A percentile compares a stretch with the other conserved stretches of the same genome.
Evolutionary conservation across 129 eudicot species (phyloP).

Genomic region (carrot (Daucus carota)): DNA sequence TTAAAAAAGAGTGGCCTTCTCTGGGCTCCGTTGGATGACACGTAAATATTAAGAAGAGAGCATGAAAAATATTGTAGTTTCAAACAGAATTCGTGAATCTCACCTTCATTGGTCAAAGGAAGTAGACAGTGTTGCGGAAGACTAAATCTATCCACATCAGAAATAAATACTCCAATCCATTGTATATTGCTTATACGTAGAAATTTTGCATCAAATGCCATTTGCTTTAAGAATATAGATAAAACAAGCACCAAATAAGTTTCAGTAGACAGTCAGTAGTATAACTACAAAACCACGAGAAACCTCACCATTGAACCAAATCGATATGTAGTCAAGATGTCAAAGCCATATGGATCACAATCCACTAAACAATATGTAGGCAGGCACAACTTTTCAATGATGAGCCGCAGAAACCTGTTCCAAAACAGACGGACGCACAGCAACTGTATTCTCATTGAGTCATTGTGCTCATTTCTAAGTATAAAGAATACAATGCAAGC

Average conservation of each 20-base stretch:
- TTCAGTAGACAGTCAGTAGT: not conserved
- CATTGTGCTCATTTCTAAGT: not conserved
- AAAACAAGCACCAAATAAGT: not conserved
- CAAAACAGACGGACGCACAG: not conserved
- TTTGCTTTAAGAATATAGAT: slow-evolving; percentile 49
- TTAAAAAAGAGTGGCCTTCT: too few species aligned
- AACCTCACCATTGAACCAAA: slow-evolving; percentile 86
- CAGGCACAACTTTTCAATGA: slow-evolving; percentile 47
- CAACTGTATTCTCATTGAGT: slow-evolving; percentile 9
- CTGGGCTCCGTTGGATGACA: too few species aligned
- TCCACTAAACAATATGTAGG: slow-evolving; percentile 87
- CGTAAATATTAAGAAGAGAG: too few species aligned
- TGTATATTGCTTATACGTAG: slow-evolving; percentile 72
- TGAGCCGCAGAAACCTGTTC: slow-evolving; percentile 68
- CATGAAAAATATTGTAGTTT: not conserved
- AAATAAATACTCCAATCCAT: slow-evolving; percentile 92
- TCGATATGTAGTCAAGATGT: slow-evolving; percentile 78
- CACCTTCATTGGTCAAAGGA: slow-evolving; percentile 78
- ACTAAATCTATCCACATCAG: slow-evolving; percentile 60
- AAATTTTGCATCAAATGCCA: slow-evolving; percentile 87
- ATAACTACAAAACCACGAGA: not conserved
- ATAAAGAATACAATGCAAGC: not conserved
- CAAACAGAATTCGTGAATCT: slow-evolving; percentile 2
- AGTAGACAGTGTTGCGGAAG: slow-evolving; percentile 79
- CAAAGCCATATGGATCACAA: slow-evolving; percentile 98